Evolutionary conservation across 352 stramenopile genomes (phyloP), one percentile per base, ranked within the genome.

Genomic region (Phytophthora litchii): DNA sequence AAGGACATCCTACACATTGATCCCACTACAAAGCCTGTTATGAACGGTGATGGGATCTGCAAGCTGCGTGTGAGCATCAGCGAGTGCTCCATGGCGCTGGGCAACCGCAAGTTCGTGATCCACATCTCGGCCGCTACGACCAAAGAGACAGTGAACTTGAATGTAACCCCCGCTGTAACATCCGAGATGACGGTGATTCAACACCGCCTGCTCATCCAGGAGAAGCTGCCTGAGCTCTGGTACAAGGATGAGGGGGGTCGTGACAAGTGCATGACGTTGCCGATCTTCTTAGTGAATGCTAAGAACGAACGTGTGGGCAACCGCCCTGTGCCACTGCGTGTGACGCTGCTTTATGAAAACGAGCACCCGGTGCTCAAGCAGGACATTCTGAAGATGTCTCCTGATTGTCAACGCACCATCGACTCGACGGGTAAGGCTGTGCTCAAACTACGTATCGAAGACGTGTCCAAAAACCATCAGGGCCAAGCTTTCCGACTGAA

Each of bases 401-500:
- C 75, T 17, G 88, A 91, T 64, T 97, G 73, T 46, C 81, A 89
- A 63, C 89, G 80, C 40, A 92, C 81, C 46, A 97, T 97, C 34
- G 86, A 96, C 58, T 80, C 80, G 35, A 83, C 79, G 0, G 92
- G 91, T 1, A 92, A 91, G 19, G 82, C 87, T 6, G 69, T 87
- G 40, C 67, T 98, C 5, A 91, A 94, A 45, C 78, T 98, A 34
- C 84, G 95, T 14, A 97, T 99, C 19, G 91, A 98, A 60, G 95
- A 99, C 65, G 93, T 99, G 27, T 98, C 88, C 3, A 98, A 98
- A 76, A 99, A 98, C 79, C 95, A 98, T 63, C 96, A 99, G 67
- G 92, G 91, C 32, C 92, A 98, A 70, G 85, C 86, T 7, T 98
- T 99, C 65, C 76, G 84, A 7, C 72, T 98, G 21, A 88, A 97